Percentiles rank a stretch among this genome's conserved stretches.
These are phyloP conservation scores for Botrytis byssoidea DNA, from an alignment of 2,329 filamentous ascomycete genomes.

Conservation along the genomic window DNA sequence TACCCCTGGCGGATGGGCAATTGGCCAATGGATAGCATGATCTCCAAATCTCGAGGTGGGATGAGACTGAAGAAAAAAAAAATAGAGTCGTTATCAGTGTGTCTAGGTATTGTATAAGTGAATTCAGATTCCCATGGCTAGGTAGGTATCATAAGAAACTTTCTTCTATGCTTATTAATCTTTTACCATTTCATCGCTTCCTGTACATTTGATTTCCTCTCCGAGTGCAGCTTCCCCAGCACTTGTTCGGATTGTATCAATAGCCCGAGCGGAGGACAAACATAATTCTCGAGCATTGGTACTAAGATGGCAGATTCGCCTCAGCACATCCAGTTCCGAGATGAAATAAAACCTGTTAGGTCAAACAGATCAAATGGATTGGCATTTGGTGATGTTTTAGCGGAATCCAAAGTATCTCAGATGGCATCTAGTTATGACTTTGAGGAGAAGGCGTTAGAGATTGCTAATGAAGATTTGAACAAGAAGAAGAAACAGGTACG, in stretches of 20 bases:
- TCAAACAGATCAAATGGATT: slow-evolving; percentile 14
- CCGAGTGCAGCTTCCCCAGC: neutral
- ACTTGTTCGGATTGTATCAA: neutral
- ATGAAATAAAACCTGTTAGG: slow-evolving; percentile 31
- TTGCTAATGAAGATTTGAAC: slow-evolving; percentile 35
- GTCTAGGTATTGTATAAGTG: neutral
- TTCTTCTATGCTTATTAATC: neutral
- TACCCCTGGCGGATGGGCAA: neutral
- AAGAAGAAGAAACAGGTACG: slow-evolving; percentile 37
- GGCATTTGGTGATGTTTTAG: slow-evolving; percentile 13
- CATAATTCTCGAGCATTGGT: neutral
- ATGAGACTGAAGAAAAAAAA: neutral
- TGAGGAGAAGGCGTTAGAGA: slow-evolving; percentile 31
- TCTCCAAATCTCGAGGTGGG: neutral
- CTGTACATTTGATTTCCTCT: neutral
- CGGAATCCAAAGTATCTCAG: slow-evolving; percentile 27
- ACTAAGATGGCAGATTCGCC: slow-evolving; percentile 26
- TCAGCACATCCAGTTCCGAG: slow-evolving; percentile 29
- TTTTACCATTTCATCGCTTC: neutral
- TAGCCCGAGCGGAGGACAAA: neutral
- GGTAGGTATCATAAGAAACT: neutral
- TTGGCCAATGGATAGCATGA: neutral
- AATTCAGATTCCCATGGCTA: neutral
- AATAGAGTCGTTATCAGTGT: neutral
- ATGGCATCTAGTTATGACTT: slow-evolving; percentile 27